These are phyloP conservation scores for Plasmodium ovale DNA, from an alignment of 169 alveolate species.

Conservation along the genomic window DNA sequence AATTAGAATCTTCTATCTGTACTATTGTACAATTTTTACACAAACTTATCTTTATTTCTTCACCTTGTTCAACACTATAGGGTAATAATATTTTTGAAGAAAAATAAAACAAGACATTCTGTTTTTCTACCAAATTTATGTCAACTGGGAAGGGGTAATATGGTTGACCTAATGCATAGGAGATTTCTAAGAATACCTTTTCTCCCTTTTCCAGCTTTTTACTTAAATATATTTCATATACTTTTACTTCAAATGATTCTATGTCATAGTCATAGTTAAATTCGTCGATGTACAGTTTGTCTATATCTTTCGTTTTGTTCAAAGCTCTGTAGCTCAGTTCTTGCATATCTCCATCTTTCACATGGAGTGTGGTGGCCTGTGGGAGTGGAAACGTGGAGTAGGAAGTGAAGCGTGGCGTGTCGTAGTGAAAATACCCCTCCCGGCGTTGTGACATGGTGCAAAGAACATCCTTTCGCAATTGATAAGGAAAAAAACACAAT, in stretches of 20 bases:
- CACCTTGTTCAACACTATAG: constrained; percentile 40
- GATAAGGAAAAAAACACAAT: no score
- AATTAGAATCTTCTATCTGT: constrained; percentile 8
- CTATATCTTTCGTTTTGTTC: constrained; percentile 12
- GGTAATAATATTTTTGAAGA: constrained; percentile 52
- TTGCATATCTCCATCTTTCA: constrained; percentile 16
- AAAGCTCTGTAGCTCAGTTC: constrained; percentile 8
- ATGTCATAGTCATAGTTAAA: constrained; percentile 41
- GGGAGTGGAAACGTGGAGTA: background rate
- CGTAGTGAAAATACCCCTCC: background rate
- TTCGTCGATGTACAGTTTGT: constrained; percentile 12
- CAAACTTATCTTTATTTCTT: constrained; percentile 27
- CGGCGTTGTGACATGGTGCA: background rate
- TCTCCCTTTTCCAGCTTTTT: constrained; percentile 21
- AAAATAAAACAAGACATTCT: constrained; percentile 34
- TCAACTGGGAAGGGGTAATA: constrained; percentile 50
- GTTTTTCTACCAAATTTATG: constrained; percentile 28
- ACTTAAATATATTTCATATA: constrained; percentile 24
- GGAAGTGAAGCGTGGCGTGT: background rate
- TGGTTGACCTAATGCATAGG: constrained; percentile 48
- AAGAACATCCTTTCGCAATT: background rate
- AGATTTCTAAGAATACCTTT: background rate
- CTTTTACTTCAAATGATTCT: constrained; percentile 20
- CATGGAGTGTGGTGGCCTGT: constrained; percentile 39
- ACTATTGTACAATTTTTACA: constrained; percentile 31